Evolutionary conservation across 441 rosid genomes (phyloP).

Genomic region (Aleurites moluccanus): DNA sequence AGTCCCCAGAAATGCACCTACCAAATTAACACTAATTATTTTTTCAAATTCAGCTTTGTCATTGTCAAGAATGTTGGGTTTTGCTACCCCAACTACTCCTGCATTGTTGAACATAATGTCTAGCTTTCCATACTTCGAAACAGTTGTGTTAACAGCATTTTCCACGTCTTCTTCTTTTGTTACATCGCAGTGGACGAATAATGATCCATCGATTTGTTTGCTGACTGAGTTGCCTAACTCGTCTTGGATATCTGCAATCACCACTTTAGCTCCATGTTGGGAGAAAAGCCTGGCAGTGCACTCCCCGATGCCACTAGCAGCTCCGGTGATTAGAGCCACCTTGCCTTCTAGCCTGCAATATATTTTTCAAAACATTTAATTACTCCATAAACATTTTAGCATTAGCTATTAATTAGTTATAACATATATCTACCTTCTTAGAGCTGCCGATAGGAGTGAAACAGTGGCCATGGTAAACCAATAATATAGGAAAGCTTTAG

Average conservation of each 20-base stretch:
- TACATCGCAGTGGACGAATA: constrained; percentile 16
- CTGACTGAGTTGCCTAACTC: constrained; percentile 12
- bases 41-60: constrained; percentile 6
- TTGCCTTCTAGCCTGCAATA: constrained; percentile 21
- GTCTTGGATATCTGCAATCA: constrained; percentile 18
- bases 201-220: not conserved
- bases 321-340: constrained; percentile 20
- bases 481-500: not conserved
- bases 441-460: not conserved
- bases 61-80: constrained; percentile 12
- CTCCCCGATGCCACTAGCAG: constrained; percentile 24
- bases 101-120: constrained; percentile 28
- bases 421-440: not conserved
- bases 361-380: too few species aligned
- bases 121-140: constrained; percentile 21
- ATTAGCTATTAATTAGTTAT: too few species aligned
- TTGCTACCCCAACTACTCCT: not conserved
- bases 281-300: constrained; percentile 16
- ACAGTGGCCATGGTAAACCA: not conserved
- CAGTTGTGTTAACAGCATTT: constrained; percentile 8
- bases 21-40: constrained; percentile 13
- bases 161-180: constrained; percentile 14
- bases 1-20: constrained; percentile 16
- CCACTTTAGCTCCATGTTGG: constrained; percentile 16
- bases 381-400: too few species aligned